Percentiles rank a stretch among this genome's conserved stretches.
Evolutionary conservation across 2,329 filamentous ascomycete species (phyloP).

Genomic region (Sarocladium brachiariae): DNA sequence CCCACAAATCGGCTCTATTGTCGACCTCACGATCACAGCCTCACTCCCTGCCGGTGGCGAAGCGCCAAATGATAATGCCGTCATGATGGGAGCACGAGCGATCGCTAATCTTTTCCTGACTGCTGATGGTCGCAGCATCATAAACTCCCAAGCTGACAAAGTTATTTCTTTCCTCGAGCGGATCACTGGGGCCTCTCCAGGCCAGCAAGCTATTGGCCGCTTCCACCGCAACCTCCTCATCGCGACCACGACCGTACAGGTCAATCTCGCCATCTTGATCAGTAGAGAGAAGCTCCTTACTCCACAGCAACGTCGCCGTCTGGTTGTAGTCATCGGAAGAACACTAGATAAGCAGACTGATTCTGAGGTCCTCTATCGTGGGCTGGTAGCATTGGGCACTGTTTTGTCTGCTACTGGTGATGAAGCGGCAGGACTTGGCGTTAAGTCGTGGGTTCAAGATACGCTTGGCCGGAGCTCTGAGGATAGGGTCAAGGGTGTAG

Average conservation of each 20-base stretch:
- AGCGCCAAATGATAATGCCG: slow-evolving; percentile 66
- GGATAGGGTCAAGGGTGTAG: slow-evolving; percentile 39
- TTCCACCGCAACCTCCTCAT: slow-evolving; percentile 75
- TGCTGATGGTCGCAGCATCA: slow-evolving; percentile 59
- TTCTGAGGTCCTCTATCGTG: slow-evolving; percentile 75
- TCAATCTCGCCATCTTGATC: slow-evolving; percentile 78
- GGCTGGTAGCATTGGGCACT: slow-evolving; percentile 77
- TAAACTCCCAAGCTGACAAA: slow-evolving; percentile 50
- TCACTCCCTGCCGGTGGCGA: slow-evolving; percentile 38
- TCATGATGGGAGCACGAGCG: slow-evolving; percentile 78
- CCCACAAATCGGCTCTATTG: slow-evolving; percentile 46
- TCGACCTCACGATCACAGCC: slow-evolving; percentile 44
- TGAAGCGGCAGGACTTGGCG: slow-evolving; percentile 35
- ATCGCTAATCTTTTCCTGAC: slow-evolving; percentile 81
- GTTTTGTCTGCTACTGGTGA: slow-evolving; percentile 46
- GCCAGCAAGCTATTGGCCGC: slow-evolving; percentile 40
- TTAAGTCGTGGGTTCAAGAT: slow-evolving; percentile 32
- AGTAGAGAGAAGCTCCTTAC: slow-evolving; percentile 34
- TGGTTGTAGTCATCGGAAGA: slow-evolving; percentile 55
- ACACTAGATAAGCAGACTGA: slow-evolving; percentile 64
- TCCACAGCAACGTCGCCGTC: slow-evolving; percentile 26
- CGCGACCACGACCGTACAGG: slow-evolving; percentile 71
- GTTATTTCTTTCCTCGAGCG: slow-evolving; percentile 58
- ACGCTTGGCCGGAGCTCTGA: slow-evolving; percentile 40
- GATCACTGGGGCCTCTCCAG: slow-evolving; percentile 43